phyloP scores from a whole-genome alignment of 352 stramenopile species.

The Globisporangium uncinulatum region DNA sequence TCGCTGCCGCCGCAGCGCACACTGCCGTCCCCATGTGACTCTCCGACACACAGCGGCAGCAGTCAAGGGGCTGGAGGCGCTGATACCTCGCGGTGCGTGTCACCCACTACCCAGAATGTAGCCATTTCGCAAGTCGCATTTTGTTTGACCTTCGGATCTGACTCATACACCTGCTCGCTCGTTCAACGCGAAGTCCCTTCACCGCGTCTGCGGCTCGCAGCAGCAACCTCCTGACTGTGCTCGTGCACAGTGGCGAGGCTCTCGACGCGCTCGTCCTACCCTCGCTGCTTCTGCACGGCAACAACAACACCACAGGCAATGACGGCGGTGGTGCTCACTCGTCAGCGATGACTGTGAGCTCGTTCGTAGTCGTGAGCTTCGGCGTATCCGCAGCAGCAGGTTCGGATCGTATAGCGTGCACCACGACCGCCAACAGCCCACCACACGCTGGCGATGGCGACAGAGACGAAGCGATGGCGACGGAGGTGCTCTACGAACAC shows the following conservation, averaged over 20 bases:
- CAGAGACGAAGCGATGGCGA: constrained; percentile 6
- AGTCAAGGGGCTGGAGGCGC: constrained; percentile 1
- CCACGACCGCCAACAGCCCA: constrained; percentile 3
- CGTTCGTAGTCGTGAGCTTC: constrained; percentile 33
- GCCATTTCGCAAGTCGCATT: background rate
- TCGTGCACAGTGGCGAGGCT: constrained; percentile 45
- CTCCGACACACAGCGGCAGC: constrained; percentile 7
- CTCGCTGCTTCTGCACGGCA: background rate
- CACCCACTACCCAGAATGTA: background rate
- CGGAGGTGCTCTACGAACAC: constrained; percentile 30
- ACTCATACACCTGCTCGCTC: too few species aligned
- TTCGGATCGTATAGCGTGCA: constrained; percentile 4
- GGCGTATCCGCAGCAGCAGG: constrained; percentile 9
- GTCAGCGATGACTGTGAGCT: constrained; percentile 3
- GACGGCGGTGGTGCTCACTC: background rate
- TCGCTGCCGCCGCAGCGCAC: constrained; percentile 17
- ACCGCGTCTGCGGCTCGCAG: constrained; percentile 29
- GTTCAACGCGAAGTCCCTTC: constrained; percentile 33
- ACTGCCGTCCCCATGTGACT: constrained; percentile 25
- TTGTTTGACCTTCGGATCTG: too few species aligned
- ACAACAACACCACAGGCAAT: background rate
- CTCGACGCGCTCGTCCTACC: constrained; percentile 14
- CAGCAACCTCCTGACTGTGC: constrained; percentile 40
- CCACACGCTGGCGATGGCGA: constrained; percentile 2
- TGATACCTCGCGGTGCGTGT: constrained; percentile 18